Evolutionary conservation across 768 basidiomycete species (phyloP).

Genomic region (Coprinopsis marcescibilis): DNA sequence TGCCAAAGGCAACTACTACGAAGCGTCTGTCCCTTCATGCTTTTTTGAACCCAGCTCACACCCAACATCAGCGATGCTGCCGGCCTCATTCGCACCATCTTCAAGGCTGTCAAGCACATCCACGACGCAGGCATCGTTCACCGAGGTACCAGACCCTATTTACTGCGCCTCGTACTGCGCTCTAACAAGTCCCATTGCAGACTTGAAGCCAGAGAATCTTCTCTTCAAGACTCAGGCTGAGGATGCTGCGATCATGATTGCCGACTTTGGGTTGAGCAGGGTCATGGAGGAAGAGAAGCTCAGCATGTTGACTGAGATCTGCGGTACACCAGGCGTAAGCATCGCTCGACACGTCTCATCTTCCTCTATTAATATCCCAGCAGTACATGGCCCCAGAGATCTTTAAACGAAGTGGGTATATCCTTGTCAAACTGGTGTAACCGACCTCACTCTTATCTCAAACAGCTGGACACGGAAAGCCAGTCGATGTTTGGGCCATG

Average conservation of each 20-base stretch:
- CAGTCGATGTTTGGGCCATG: conserved; percentile 96
- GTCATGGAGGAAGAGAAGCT: conserved; percentile 90
- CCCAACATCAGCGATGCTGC: conserved; percentile 70
- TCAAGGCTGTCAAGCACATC: conserved; percentile 84
- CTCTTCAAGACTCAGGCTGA: conserved; percentile 87
- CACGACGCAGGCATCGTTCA: conserved; percentile 93
- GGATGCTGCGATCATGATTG: conserved; percentile 93
- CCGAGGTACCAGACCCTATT: conserved; percentile 41
- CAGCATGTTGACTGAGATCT: conserved; percentile 87
- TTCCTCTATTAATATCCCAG: conserved; percentile 7
- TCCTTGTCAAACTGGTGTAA: not conserved
- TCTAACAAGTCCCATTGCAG: conserved; percentile 28
- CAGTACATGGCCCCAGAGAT: conserved; percentile 97
- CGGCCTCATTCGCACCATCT: conserved; percentile 78
- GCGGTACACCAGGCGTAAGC: conserved; percentile 83
- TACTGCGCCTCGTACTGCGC: not conserved
- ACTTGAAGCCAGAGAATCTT: conserved; percentile 97
- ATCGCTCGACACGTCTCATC: not conserved
- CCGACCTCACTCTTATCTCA: conserved; percentile 5
- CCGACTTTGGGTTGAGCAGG: conserved; percentile 91
- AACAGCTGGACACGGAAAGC: conserved; percentile 85
- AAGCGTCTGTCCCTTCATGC: conserved; percentile 52
- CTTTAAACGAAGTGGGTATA: conserved; percentile 73
- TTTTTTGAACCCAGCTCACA: conserved; percentile 6
- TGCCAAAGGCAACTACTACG: conserved; percentile 94